Base-by-base conservation (phyloP, 2,329 filamentous ascomycete genomes). In the Volutella citrinella region DNA sequence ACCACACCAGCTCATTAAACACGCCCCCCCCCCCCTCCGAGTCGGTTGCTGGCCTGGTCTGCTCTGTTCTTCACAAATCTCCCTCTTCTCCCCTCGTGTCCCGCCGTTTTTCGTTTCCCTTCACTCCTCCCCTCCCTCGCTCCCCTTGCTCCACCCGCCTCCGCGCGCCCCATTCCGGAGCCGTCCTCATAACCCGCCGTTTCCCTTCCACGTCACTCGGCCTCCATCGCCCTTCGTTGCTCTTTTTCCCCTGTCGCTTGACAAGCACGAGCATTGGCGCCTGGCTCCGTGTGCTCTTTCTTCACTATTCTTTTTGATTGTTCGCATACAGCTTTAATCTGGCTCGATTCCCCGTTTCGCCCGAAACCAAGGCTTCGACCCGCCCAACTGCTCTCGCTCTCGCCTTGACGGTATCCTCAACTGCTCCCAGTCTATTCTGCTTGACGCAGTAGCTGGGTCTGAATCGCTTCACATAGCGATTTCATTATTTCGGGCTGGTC, bases 401-500 rank as follows among this genome's bases (percentile, higher is more conserved):
- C 51, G 55, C 60, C 64, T 68, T 61, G 61, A 66, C 63, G 63
- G 66, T 65, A 55, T 48, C 43, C 45, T 45, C 47, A 46, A 48
- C 52, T 45, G 51, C 46, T 49, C 55, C 56, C 49, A 46, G 53
- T 48, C 54, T 39, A 58, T 57, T 63, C 65, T 61, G 64, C 66
- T 70, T 63, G 66, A 70, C 54, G 68, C 66, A 65, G 52, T 64
- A 59, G 57, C 56, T 62, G 61, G 56, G 54, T 54, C 44, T 43
- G 42, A 45, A 43, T 52, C 50, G 51, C 43, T 44, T 46, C 43
- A 45, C 51, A 41, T 46, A 56, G 45, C 51, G 49, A 38, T 54
- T 51, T 43, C 48, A 48, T 54, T 43, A 51, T 61, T 59, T 50
- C 55, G 61, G 68, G 69, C 69, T 72, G 69, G 69, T 65, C 69